These are phyloP conservation scores for Lipomyces mesembrius DNA, from an alignment of 805 yeast genomes.

Conservation along the genomic window DNA sequence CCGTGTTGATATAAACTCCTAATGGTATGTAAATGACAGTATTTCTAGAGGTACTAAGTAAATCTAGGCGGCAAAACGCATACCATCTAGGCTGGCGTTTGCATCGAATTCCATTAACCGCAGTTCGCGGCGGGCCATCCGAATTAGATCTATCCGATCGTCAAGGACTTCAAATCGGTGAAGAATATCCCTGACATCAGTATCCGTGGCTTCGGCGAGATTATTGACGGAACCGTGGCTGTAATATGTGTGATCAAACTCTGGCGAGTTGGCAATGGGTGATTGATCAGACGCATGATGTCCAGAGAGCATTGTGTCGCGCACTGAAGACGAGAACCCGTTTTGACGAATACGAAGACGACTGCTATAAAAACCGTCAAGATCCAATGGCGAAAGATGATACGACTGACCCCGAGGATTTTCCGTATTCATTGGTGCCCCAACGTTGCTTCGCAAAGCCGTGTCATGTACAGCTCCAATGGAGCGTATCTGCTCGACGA, in stretches of 20 bases:
- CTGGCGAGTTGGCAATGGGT: not conserved
- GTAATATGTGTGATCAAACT: not conserved
- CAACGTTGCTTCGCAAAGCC: slow-evolving; percentile 8
- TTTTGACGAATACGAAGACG: slow-evolving; percentile 26
- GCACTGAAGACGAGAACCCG: slow-evolving; percentile 17
- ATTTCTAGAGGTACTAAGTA: not conserved
- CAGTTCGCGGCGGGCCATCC: slow-evolving; percentile 26
- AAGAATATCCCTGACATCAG: slow-evolving; percentile 16
- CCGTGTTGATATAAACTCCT: not conserved
- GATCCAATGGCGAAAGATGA: slow-evolving; percentile 29
- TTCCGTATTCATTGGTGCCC: not conserved
- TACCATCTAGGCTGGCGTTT: slow-evolving; percentile 10
- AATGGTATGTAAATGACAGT: not conserved
- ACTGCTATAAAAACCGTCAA: slow-evolving; percentile 31
- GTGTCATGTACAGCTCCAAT: slow-evolving; percentile 26
- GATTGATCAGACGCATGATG: not conserved
- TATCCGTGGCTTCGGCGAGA: slow-evolving; percentile 4
- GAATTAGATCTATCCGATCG: slow-evolving; percentile 27
- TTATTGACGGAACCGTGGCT: not conserved
- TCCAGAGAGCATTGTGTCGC: not conserved
- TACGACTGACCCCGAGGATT: slow-evolving; percentile 6
- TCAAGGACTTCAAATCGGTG: slow-evolving; percentile 25
- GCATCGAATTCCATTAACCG: slow-evolving; percentile 25
- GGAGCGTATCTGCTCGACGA: slow-evolving; percentile 28
- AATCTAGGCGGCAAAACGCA: slow-evolving; percentile 12